These are phyloP conservation scores for Stephanocyclus meneghinianus DNA, from an alignment of 352 stramenopile genomes.

Conservation along the genomic window DNA sequence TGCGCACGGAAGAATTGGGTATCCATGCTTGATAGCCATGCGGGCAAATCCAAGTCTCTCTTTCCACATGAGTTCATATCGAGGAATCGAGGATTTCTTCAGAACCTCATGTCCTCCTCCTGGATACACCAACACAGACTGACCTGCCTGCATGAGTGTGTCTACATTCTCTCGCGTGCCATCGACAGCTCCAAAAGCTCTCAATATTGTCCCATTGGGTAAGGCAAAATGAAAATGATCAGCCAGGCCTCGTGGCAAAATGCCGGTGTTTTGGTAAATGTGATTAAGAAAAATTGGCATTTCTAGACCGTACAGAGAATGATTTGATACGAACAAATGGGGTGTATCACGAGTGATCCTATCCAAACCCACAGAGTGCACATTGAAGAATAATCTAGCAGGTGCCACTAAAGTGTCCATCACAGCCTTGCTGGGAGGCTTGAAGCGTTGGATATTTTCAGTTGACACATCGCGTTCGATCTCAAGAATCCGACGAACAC, in stretches of 20 bases:
- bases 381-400: slow-evolving; percentile 20
- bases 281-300: slow-evolving; percentile 26
- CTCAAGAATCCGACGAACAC: slow-evolving; percentile 15
- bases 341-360: slow-evolving; percentile 8
- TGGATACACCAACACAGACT: slow-evolving; percentile 28
- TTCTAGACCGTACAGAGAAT: slow-evolving; percentile 26
- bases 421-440: slow-evolving; percentile 14
- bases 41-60: slow-evolving; percentile 27
- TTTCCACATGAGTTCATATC: slow-evolving; percentile 1
- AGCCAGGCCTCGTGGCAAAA: slow-evolving; percentile 18
- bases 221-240: slow-evolving; percentile 36
- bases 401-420: slow-evolving; percentile 20
- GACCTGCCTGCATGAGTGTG: slow-evolving; percentile 17
- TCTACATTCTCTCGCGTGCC: slow-evolving; percentile 30
- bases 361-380: slow-evolving; percentile 10
- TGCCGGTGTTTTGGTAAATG: slow-evolving; percentile 20
- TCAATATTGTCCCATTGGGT: slow-evolving; percentile 22
- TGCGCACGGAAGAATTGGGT: slow-evolving; percentile 30
- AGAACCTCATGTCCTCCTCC: slow-evolving; percentile 5
- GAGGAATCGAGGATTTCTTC: background rate
- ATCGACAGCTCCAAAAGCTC: slow-evolving; percentile 27
- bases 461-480: slow-evolving; percentile 12
- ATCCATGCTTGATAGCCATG: slow-evolving; percentile 14
- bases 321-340: slow-evolving; percentile 29
- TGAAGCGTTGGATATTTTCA: slow-evolving; percentile 22